phyloP scores from a whole-genome alignment of 2,329 filamentous ascomycete species.

The Neofusicoccum sp. region DNA sequence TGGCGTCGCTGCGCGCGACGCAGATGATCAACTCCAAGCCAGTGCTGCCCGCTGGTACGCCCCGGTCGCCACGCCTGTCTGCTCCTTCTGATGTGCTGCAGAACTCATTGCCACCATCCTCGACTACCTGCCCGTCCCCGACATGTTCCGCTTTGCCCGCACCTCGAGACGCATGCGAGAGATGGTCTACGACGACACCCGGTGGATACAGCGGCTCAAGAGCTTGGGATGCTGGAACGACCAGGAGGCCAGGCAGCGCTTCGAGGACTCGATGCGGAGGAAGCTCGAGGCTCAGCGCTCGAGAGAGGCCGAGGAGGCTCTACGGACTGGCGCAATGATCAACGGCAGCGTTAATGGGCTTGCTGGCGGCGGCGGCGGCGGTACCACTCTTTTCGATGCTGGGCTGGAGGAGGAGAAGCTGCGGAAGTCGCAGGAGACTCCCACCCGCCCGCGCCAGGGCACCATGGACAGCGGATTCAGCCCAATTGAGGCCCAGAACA shows the following conservation, averaged over 20 bases:
- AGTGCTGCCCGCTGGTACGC: conserved; percentile 76
- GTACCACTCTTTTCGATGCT: conserved; percentile 72
- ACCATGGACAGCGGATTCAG: conserved; percentile 74
- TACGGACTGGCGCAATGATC: conserved; percentile 36
- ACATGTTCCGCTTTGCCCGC: conserved; percentile 83
- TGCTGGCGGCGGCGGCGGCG: conserved; percentile 34
- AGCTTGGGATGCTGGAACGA: conserved; percentile 94
- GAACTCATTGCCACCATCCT: conserved; percentile 88
- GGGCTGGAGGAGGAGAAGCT: conserved; percentile 65
- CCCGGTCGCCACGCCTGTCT: neutral
- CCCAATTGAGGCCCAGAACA: conserved; percentile 54
- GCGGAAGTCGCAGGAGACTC: conserved; percentile 37
- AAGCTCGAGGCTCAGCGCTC: conserved; percentile 60
- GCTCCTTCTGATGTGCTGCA: conserved; percentile 34
- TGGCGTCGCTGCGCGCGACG: conserved; percentile 77
- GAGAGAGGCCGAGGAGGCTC: conserved; percentile 44
- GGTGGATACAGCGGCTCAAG: conserved; percentile 86
- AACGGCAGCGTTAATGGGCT: conserved; percentile 40
- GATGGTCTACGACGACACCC: conserved; percentile 97
- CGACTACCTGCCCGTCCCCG: conserved; percentile 82
- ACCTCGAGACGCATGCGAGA: conserved; percentile 86
- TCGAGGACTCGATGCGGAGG: conserved; percentile 67
- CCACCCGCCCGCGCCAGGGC: conserved; percentile 27
- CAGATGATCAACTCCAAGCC: conserved; percentile 80
- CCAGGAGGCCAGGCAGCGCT: conserved; percentile 74